phyloP scores from a whole-genome alignment of 1,284 basidiomycete genomes.

The Anthracocystis panici-leucophaei region DNA sequence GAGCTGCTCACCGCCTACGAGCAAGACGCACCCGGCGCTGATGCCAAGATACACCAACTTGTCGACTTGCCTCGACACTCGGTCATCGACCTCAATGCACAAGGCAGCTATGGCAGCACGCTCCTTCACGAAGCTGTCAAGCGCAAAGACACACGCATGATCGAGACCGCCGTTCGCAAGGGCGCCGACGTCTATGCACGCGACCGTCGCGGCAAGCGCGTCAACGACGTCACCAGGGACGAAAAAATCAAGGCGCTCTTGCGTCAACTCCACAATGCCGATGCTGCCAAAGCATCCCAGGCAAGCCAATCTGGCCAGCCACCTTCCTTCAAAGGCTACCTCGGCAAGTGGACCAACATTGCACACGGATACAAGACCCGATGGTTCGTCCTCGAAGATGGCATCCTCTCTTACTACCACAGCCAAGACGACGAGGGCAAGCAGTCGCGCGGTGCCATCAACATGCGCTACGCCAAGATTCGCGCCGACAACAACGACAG shows the following conservation, averaged over 20 bases:
- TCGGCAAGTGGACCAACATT: slow-evolving; percentile 88
- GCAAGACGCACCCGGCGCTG: slow-evolving; percentile 66
- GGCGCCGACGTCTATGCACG: slow-evolving; percentile 92
- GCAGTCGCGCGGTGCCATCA: slow-evolving; percentile 87
- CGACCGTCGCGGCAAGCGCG: slow-evolving; percentile 81
- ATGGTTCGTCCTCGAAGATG: slow-evolving; percentile 93
- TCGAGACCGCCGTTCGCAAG: slow-evolving; percentile 84
- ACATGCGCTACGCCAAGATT: slow-evolving; percentile 81
- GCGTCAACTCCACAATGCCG: slow-evolving; percentile 75
- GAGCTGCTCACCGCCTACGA: slow-evolving; percentile 74
- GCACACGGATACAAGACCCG: slow-evolving; percentile 89
- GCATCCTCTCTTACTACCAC: slow-evolving; percentile 81
- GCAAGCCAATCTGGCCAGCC: slow-evolving; percentile 48
- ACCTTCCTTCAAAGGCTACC: slow-evolving; percentile 64
- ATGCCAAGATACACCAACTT: slow-evolving; percentile 72
- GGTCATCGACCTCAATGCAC: slow-evolving; percentile 62
- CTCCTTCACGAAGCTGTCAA: slow-evolving; percentile 88
- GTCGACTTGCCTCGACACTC: slow-evolving; percentile 51
- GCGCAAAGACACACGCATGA: slow-evolving; percentile 82
- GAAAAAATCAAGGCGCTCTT: slow-evolving; percentile 86
- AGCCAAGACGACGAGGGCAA: slow-evolving; percentile 91
- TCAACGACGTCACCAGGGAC: slow-evolving; percentile 78
- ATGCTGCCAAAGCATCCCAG: slow-evolving; percentile 72
- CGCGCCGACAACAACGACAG: slow-evolving; percentile 73
- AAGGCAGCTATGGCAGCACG: slow-evolving; percentile 71